phyloP scores from a whole-genome alignment of 768 basidiomycete genomes.

The Tricholomella constricta region DNA sequence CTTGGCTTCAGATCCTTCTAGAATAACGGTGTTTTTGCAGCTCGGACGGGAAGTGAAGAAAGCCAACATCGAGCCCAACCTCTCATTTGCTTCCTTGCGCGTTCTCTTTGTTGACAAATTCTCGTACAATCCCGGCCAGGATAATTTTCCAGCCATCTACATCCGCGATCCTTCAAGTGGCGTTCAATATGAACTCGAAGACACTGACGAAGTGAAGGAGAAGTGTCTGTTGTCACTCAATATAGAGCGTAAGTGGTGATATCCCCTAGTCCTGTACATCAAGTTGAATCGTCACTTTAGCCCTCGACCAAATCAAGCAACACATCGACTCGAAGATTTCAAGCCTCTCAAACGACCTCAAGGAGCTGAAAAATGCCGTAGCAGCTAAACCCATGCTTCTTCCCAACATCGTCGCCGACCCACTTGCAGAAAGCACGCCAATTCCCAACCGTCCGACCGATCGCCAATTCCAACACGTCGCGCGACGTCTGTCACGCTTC shows the following conservation, averaged over 20 bases:
- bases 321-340: constrained; percentile 95
- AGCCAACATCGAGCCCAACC: constrained; percentile 65
- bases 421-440: constrained; percentile 69
- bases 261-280: not conserved
- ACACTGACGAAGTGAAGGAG: constrained; percentile 88
- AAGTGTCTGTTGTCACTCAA: constrained; percentile 89
- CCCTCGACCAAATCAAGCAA: constrained; percentile 97
- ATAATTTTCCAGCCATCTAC: constrained; percentile 95
- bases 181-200: constrained; percentile 94
- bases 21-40: constrained; percentile 83
- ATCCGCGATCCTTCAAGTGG: constrained; percentile 91
- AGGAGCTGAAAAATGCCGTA: constrained; percentile 78
- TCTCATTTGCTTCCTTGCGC: constrained; percentile 74
- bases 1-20: constrained; percentile 30
- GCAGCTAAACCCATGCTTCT: constrained; percentile 49
- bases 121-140: constrained; percentile 88
- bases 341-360: constrained; percentile 81
- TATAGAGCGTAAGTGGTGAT: constrained; percentile 82
- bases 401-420: constrained; percentile 51
- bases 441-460: constrained; percentile 69
- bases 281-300: constrained; percentile 41
- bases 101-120: constrained; percentile 95
- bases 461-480: constrained; percentile 70
- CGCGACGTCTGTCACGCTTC: constrained; percentile 73
- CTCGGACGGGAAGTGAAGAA: constrained; percentile 92